Evolutionary conservation across 257 asterid species (phyloP).

Genomic region (Nyctanthes arbortristis): DNA sequence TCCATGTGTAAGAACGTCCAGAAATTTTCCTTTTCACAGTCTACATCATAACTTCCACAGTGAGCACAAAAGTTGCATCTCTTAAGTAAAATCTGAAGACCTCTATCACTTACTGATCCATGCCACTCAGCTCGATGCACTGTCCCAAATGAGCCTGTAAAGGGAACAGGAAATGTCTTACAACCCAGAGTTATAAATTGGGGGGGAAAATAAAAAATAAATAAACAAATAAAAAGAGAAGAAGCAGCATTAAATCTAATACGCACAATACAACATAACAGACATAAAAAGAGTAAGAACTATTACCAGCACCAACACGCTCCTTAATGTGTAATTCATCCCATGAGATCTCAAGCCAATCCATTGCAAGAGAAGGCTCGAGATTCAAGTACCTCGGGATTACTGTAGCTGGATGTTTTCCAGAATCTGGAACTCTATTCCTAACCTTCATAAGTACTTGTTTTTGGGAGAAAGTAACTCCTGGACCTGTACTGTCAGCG

Average conservation of each 20-base stretch:
- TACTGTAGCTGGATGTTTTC: constrained; percentile 34
- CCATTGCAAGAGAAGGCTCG: constrained; percentile 96
- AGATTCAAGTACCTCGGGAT: constrained; percentile 71
- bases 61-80: not conserved
- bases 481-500: constrained; percentile 43
- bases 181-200: constrained; percentile 16
- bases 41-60: constrained; percentile 16
- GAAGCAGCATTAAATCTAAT: constrained; percentile 2
- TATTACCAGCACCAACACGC: constrained; percentile 92
- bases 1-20: not conserved
- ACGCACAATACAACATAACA: not conserved
- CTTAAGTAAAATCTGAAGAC: constrained; percentile 17
- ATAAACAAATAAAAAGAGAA: too few relatives aligned
- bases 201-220: too few relatives aligned
- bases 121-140: constrained; percentile 99
- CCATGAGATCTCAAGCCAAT: constrained; percentile 98
- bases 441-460: constrained; percentile 39
- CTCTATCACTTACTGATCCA: constrained; percentile 74
- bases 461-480: constrained; percentile 39
- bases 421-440: constrained; percentile 38
- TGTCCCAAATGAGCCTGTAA: constrained; percentile 93
- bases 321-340: constrained; percentile 88
- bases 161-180: constrained; percentile 17
- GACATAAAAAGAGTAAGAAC: not conserved
- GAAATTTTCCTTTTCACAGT: constrained; percentile 12